Percentiles rank a stretch among this genome's conserved stretches.
phyloP scores from a whole-genome alignment of 2,329 filamentous ascomycete species.

The Trichoderma hamatum region DNA sequence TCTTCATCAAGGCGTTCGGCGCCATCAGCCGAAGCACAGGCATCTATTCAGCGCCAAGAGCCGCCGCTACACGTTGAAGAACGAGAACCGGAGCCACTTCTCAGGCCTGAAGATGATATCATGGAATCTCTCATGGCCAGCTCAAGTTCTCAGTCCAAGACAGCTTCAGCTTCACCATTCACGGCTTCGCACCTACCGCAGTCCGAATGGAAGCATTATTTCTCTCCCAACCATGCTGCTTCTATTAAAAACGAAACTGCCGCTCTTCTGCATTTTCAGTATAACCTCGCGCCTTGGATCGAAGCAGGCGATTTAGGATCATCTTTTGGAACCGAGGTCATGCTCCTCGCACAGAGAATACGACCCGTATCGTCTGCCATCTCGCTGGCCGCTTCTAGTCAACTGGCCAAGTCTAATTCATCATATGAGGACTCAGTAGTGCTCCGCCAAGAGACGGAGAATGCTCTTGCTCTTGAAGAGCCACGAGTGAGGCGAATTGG shows the following conservation, averaged over 20 bases:
- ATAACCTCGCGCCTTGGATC: constrained; percentile 32
- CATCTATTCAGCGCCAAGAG: not conserved
- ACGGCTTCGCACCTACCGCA: not conserved
- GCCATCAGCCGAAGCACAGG: not conserved
- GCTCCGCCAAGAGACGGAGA: not conserved
- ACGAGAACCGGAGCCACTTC: not conserved
- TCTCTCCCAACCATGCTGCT: constrained; percentile 24
- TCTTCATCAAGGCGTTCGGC: not conserved
- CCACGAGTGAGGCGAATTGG: constrained; percentile 13
- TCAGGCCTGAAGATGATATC: not conserved
- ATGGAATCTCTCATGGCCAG: not conserved
- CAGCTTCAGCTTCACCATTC: not conserved
- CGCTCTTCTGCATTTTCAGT: constrained; percentile 31
- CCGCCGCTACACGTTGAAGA: not conserved
- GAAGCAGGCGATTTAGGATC: constrained; percentile 30
- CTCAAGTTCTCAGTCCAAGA: constrained; percentile 5
- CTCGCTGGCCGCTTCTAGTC: constrained; percentile 23
- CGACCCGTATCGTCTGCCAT: constrained; percentile 21
- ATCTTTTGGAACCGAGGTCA: constrained; percentile 28
- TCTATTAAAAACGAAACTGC: constrained; percentile 24
- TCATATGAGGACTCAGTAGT: not conserved
- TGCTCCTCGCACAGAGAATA: constrained; percentile 29
- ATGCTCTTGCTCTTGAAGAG: constrained; percentile 8
- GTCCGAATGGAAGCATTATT: constrained; percentile 31
- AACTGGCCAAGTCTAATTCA: constrained; percentile 1